Percentiles rank a stretch among this genome's conserved stretches.
These are phyloP conservation scores for Fusarium nelsonii DNA, from an alignment of 2,329 filamentous ascomycete species.

Conservation along the genomic window DNA sequence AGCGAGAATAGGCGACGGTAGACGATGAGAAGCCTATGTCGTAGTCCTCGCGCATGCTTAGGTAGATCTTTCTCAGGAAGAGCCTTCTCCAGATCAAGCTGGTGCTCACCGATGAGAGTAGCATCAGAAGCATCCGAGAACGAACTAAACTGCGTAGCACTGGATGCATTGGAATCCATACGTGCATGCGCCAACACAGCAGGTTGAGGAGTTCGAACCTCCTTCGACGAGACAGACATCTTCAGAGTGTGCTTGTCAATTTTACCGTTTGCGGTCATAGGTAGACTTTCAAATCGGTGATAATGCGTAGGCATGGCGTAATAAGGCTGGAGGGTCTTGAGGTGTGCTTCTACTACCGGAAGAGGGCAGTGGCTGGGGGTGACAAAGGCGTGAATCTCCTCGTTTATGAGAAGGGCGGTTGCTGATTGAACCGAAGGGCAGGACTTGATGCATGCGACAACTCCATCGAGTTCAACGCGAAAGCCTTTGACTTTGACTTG, in stretches of 20 bases:
- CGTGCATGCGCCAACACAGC: constrained; percentile 28
- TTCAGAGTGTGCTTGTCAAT: constrained; percentile 63
- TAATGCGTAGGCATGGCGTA: constrained; percentile 65
- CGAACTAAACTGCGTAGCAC: constrained; percentile 40
- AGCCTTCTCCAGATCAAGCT: constrained; percentile 48
- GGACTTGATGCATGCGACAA: constrained; percentile 61
- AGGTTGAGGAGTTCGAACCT: constrained; percentile 24
- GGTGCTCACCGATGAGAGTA: constrained; percentile 43
- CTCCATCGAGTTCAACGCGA: constrained; percentile 71
- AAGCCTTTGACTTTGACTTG: constrained; percentile 73
- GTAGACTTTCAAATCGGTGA: constrained; percentile 58
- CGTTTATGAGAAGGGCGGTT: constrained; percentile 60
- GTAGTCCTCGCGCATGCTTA: constrained; percentile 55
- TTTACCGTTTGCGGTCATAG: constrained; percentile 68
- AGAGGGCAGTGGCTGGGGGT: constrained; percentile 53
- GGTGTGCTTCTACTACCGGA: constrained; percentile 54
- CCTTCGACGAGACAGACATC: constrained; percentile 1
- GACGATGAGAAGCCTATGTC: constrained; percentile 62
- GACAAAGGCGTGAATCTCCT: constrained; percentile 64
- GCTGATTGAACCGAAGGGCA: constrained; percentile 60
- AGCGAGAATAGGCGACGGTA: constrained; percentile 69
- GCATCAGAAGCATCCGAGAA: constrained; percentile 35
- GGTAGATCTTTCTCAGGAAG: constrained; percentile 58
- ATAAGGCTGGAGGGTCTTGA: constrained; percentile 62
- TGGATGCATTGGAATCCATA: constrained; percentile 49